A percentile compares a stretch with the other conserved stretches of the same genome.
Conservation (phyloP, 305 asterid species). For the Solanum hybrid region DNA sequence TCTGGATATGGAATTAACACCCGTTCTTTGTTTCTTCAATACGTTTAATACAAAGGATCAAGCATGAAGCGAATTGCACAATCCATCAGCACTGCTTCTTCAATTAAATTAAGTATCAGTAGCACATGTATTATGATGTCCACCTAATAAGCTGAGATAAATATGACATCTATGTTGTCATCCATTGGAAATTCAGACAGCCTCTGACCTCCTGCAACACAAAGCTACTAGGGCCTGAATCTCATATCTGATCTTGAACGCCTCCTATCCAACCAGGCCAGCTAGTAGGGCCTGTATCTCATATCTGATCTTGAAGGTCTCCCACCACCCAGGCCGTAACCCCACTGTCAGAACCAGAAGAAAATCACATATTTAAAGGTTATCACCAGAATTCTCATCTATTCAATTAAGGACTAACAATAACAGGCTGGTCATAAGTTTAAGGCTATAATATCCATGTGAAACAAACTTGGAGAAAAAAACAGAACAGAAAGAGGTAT, state of each 20-base stretch:
- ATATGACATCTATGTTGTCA: not conserved
- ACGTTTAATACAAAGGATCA: not conserved
- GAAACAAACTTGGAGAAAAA: not conserved
- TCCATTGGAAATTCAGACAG: conserved; percentile 2
- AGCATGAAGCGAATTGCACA: not conserved
- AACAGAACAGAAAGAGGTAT: not conserved
- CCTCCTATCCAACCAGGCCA: conserved; percentile 69
- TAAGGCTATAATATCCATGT: not conserved
- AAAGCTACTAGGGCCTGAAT: conserved; percentile 60
- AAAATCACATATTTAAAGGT: not conserved
- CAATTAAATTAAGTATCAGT: not conserved
- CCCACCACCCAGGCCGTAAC: conserved; percentile 80
- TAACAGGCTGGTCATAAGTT: not conserved
- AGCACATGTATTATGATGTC: not conserved
- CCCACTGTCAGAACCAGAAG: conserved; percentile 60
- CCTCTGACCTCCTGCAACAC: not conserved
- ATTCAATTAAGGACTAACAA: not conserved
- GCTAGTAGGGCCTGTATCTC: conserved; percentile 71
- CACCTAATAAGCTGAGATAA: not conserved
- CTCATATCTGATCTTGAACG: conserved; percentile 73
- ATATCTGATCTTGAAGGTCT: conserved; percentile 76
- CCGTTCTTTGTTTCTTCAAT: not conserved
- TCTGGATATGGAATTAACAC: not conserved
- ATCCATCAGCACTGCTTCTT: not conserved
- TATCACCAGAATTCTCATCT: not conserved